Evolutionary conservation across 2,329 filamentous ascomycete genomes (phyloP).

Genomic region (Microdochium paspali): DNA sequence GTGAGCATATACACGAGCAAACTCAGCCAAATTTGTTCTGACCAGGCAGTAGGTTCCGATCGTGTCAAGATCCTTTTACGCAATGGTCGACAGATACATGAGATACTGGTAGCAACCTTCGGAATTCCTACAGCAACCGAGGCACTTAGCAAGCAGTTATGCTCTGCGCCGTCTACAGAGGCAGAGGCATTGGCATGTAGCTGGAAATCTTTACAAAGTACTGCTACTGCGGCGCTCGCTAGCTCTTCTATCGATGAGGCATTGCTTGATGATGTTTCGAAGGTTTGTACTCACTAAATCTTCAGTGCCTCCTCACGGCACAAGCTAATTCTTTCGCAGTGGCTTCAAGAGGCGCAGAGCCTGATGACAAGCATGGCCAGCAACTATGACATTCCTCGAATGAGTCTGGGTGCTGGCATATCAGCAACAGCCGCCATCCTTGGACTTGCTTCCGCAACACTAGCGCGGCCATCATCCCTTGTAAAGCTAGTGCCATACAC

Average conservation of each 20-base stretch:
- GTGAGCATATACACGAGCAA: too few species aligned
- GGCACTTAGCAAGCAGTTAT: constrained; percentile 10
- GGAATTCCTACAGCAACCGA: constrained; percentile 33
- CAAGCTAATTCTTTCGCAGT: constrained; percentile 25
- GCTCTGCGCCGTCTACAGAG: constrained; percentile 27
- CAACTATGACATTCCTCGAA: constrained; percentile 69
- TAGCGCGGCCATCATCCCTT: constrained; percentile 15
- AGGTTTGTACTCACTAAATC: constrained; percentile 18
- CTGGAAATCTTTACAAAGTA: constrained; percentile 42
- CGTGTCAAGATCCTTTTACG: constrained; percentile 56
- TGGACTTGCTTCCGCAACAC: constrained; percentile 28
- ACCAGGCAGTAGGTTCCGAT: background rate
- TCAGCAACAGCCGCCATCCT: constrained; percentile 24
- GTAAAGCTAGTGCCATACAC: constrained; percentile 31
- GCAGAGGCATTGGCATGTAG: constrained; percentile 57
- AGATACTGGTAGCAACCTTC: constrained; percentile 68
- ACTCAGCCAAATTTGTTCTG: background rate
- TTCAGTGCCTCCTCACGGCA: background rate
- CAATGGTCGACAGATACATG: constrained; percentile 74
- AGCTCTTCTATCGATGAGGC: constrained; percentile 10
- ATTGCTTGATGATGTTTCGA: constrained; percentile 33
- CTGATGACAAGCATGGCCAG: constrained; percentile 85
- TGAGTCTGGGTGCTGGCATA: constrained; percentile 35
- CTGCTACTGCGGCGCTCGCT: constrained; percentile 4
- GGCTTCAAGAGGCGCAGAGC: constrained; percentile 64